Evolutionary conservation across 805 yeast species (phyloP), one percentile per base, ranked within the genome.

Genomic region (Candida insectalens): DNA sequence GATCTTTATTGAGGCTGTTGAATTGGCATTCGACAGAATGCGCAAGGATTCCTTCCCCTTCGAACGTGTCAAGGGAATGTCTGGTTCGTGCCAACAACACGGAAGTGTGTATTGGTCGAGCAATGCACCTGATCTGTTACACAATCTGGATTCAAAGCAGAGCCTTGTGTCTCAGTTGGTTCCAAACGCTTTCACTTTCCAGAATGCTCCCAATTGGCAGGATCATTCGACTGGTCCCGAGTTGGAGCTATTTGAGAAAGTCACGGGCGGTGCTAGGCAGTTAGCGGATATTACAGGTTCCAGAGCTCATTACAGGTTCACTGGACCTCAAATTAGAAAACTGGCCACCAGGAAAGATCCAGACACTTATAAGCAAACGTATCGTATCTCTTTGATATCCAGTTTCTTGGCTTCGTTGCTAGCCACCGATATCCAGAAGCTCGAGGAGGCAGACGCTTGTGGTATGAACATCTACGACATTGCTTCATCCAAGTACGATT

Each of bases 31-130:
- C 37, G 55, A 45, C 9, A 57, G 60, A 50, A 69, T 79, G 75
- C 51, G 61, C 40, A 30, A 47, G 1, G 70, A 68, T 21, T 46
- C 53, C 1, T 74, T 83, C 45, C 81, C 79, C 6, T 73, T 87
- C 44, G 45, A 55, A 2, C 48, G 57, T 26, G 87, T 87, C 12
- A 63, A 46, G 27, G 85, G 82, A 2, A 68, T 87, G 32, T 69
- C 82, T 29, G 96, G 96, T 0, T 84, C 94, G 0, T 81, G 94
- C 36, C 95, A 87, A 57, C 96, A 87, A 49, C 96, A 87, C 50
- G 96, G 95, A 0, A 80, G 94, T 2, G 87, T 88, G 2, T 87
- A 64, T 49, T 83, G 94, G 89, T 67, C 83, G 1, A 17, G 55
- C 4, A 44, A 58, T 6, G 77, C 83, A 1, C 53, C 57, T 2